Conservation (phyloP, 140 eudicot genomes). For the Cichorium intybus region DNA sequence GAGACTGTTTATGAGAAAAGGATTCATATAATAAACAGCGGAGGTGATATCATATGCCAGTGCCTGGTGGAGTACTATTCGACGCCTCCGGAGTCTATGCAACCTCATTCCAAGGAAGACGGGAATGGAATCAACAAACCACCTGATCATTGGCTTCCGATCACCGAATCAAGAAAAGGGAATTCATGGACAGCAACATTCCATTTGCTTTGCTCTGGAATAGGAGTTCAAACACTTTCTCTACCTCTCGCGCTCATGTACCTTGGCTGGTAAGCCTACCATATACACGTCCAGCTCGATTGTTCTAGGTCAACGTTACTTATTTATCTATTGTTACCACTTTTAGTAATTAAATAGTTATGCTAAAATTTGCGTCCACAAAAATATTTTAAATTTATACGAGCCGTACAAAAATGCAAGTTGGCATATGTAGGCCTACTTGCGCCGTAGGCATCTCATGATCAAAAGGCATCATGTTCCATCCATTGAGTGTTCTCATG, state of each 20-base stretch:
- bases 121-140: constrained; percentile 7
- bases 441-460: background rate
- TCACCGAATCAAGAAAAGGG: constrained; percentile 38
- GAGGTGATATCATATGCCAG: background rate
- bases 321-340: background rate
- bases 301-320: background rate
- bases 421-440: background rate
- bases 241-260: constrained; percentile 37
- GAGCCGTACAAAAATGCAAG: background rate
- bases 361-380: background rate
- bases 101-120: background rate
- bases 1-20: background rate
- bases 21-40: constrained; percentile 7
- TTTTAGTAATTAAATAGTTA: background rate
- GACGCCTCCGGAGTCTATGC: background rate
- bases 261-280: constrained; percentile 32
- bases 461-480: background rate
- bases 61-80: background rate
- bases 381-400: background rate
- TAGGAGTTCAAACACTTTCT: constrained; percentile 38
- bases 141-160: constrained; percentile 36
- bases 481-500: background rate
- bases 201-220: constrained; percentile 38
- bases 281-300: background rate
- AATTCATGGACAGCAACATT: constrained; percentile 36